These are phyloP conservation scores for Psilocybe sp. DNA, from an alignment of 768 basidiomycete genomes.

Conservation along the genomic window DNA sequence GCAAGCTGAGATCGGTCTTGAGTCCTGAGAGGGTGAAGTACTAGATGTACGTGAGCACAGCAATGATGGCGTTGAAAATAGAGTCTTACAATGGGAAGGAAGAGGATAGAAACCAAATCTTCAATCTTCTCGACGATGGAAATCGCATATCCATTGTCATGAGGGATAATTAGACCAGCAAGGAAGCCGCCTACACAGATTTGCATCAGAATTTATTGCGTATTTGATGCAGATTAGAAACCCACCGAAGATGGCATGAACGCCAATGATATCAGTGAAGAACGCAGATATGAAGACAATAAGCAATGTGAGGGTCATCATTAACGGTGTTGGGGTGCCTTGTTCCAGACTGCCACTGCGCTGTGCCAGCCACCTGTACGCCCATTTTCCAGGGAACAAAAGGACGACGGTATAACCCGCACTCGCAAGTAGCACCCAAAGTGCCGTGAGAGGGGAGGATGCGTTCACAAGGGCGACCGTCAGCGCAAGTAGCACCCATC, in stretches of 20 bases:
- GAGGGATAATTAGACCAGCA: conserved; percentile 79
- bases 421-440: conserved; percentile 72
- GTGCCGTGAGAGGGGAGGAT: conserved; percentile 64
- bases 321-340: conserved; percentile 64
- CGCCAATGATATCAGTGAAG: conserved; percentile 84
- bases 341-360: conserved; percentile 70
- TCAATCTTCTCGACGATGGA: conserved; percentile 82
- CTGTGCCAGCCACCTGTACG: conserved; percentile 62
- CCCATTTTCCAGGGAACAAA: conserved; percentile 61
- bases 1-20: conserved; percentile 73
- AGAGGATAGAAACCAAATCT: conserved; percentile 73
- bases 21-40: conserved; percentile 44
- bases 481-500: conserved; percentile 82
- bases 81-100: conserved; percentile 67
- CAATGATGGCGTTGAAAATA: background rate
- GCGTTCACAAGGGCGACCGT: conserved; percentile 88
- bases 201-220: conserved; percentile 16
- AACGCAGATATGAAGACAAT: conserved; percentile 74
- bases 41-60: background rate
- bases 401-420: conserved; percentile 67
- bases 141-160: conserved; percentile 79
- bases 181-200: conserved; percentile 65
- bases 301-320: conserved; percentile 80
- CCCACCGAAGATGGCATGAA: conserved; percentile 64
- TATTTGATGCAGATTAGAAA: background rate